Base-by-base conservation (phyloP, 352 stramenopile genomes). In the Elongisporangium anandrum region DNA sequence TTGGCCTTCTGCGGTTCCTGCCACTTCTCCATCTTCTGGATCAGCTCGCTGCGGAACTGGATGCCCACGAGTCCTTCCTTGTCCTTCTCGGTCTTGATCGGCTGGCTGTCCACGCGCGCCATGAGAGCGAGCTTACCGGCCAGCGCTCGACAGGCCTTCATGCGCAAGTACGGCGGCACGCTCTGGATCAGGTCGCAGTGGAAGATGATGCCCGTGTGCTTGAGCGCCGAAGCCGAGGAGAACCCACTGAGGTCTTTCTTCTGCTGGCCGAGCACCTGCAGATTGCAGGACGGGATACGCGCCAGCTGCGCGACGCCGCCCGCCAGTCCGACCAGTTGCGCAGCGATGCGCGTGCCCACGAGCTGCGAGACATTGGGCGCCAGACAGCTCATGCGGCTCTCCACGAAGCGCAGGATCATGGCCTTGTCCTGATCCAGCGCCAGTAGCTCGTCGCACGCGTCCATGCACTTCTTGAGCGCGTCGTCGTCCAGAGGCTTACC, bases 1-100 rank as follows among this genome's bases (percentile, higher is more conserved):
- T 98, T 98, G 34, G 93, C 96, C 64, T 98, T 98, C 52, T 98
- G 91, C 2, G 96, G 96, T 63, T 99, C 96, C 64, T 99, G 90
- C 89, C 90, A 98, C 63, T 99, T 99, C 57, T 91, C 83, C 72
- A 99, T 96, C 69, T 99, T 99, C 0, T 75, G 70, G 26, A 95
- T 62, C n/a, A 99, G 81, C 26, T 98, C 88, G 5, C 81, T 74
- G 23, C 86, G 81, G 63, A 98, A 98, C 50, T 83, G 77, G 17
- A 81, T 65, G 26, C 96, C 97, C 1, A 85, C 77, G 15, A 75
- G 59, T 16, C 77, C 81, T 48, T 90, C 70, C 7, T 61, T 74
- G 26, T 89, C 81, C n/a, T 77, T 84, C 4, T 39, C 29, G 29
- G 4, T 39, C 39, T 79, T 69, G 61, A 93, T 75, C 19, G 92